These are phyloP conservation scores for Claviceps pusilla DNA, from an alignment of 2,329 filamentous ascomycete genomes.

Conservation along the genomic window DNA sequence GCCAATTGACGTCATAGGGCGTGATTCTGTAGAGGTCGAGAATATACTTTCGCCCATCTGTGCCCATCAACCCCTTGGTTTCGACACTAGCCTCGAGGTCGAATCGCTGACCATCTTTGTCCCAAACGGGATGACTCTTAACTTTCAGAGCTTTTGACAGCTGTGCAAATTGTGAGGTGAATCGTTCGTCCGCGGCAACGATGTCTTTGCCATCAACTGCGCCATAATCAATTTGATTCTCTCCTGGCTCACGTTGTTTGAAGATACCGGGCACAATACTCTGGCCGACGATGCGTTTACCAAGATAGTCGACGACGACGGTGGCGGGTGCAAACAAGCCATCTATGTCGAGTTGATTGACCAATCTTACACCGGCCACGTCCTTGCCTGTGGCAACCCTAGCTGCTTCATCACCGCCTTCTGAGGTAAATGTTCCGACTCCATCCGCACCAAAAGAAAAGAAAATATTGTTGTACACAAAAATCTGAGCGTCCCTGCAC, in stretches of 20 bases:
- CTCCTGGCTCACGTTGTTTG: slow-evolving; percentile 91
- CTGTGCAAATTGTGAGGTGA: slow-evolving; percentile 71
- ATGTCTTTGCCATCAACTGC: slow-evolving; percentile 95
- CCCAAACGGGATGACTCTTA: slow-evolving; percentile 94
- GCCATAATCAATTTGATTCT: slow-evolving; percentile 98
- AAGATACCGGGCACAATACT: slow-evolving; percentile 98
- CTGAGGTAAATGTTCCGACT: slow-evolving; percentile 89
- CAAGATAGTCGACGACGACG: slow-evolving; percentile 90
- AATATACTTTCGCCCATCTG: slow-evolving; percentile 94
- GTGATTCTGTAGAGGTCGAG: slow-evolving; percentile 91
- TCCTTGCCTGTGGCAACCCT: slow-evolving; percentile 94
- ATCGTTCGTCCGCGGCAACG: slow-evolving; percentile 78
- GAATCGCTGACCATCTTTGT: slow-evolving; percentile 82
- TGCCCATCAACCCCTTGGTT: slow-evolving; percentile 93
- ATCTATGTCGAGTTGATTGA: slow-evolving; percentile 93
- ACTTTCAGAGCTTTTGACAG: slow-evolving; percentile 81
- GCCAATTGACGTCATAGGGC: slow-evolving; percentile 78
- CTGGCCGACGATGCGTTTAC: slow-evolving; percentile 92
- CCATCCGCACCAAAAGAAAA: slow-evolving; percentile 97
- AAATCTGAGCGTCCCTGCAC: slow-evolving; percentile 84
- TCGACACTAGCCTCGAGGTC: slow-evolving; percentile 92
- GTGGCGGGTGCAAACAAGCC: slow-evolving; percentile 91
- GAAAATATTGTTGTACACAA: slow-evolving; percentile 99
- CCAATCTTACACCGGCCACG: slow-evolving; percentile 79
- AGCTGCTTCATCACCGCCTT: slow-evolving; percentile 92